phyloP scores from a whole-genome alignment of 306 rosid species.

The Trichosanthes truncata region DNA sequence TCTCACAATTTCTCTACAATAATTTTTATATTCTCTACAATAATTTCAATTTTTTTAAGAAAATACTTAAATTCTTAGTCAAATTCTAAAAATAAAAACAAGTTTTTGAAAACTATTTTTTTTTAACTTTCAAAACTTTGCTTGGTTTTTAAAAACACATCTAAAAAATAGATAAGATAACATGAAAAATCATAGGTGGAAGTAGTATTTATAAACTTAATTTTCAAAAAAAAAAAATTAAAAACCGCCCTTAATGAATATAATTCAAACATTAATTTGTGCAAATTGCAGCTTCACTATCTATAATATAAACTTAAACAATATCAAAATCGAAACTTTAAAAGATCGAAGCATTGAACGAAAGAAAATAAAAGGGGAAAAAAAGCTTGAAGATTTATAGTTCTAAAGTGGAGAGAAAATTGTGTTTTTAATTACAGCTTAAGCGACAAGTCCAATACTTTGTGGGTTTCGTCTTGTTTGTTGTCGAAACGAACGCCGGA shows the following conservation, averaged over 20 bases:
- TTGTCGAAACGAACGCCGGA: background rate
- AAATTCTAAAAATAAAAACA: too few relatives aligned
- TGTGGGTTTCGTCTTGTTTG: background rate
- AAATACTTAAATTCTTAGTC: too few relatives aligned
- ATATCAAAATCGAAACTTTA: background rate
- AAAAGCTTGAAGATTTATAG: background rate
- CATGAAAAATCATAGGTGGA: too few relatives aligned
- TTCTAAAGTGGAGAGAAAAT: background rate
- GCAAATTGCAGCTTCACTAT: background rate
- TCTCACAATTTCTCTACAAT: too few relatives aligned
- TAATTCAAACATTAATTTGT: background rate
- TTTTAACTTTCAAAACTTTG: too few relatives aligned
- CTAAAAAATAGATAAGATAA: too few relatives aligned
- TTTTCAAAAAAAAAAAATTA: background rate
- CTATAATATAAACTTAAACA: background rate
- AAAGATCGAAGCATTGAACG: background rate
- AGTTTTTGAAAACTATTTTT: too few relatives aligned
- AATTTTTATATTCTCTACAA: too few relatives aligned
- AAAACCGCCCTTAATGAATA: too few relatives aligned
- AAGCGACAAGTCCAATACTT: constrained; percentile 3
- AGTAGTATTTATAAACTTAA: too few relatives aligned
- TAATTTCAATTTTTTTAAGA: too few relatives aligned
- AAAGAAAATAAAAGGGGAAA: background rate
- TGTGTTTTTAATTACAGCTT: background rate
- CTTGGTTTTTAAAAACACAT: too few relatives aligned